These are phyloP conservation scores for Aspergillus hiratsukae DNA, from an alignment of 2,329 filamentous ascomycete genomes.

Conservation along the genomic window DNA sequence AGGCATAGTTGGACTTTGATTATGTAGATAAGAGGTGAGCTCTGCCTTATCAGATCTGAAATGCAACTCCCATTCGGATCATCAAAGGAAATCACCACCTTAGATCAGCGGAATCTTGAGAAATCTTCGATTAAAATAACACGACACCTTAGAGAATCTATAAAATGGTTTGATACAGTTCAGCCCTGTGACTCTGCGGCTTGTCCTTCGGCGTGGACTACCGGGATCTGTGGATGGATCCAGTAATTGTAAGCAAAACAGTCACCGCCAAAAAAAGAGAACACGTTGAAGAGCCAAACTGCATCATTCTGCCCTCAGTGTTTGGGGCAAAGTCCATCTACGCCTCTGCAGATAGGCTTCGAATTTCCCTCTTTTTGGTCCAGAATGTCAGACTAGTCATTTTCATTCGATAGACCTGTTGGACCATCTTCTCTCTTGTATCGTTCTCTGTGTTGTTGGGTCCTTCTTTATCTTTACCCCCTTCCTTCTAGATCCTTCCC, in stretches of 20 bases:
- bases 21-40: neutral
- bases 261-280: slow-evolving; percentile 15
- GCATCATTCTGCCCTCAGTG: neutral
- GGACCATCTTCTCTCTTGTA: neutral
- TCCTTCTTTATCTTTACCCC: slow-evolving; percentile 4
- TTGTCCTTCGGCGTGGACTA: neutral
- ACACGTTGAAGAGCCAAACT: slow-evolving; percentile 20
- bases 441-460: neutral
- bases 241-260: neutral
- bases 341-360: neutral
- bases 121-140: neutral
- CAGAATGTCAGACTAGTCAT: neutral
- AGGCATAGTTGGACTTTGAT: neutral
- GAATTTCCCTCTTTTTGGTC: neutral
- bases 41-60: neutral
- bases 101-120: neutral
- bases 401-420: neutral
- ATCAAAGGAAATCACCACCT: neutral
- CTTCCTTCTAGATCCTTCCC: slow-evolving; percentile 21
- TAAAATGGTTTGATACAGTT: slow-evolving; percentile 11
- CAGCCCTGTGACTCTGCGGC: slow-evolving; percentile 18
- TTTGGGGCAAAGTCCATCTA: neutral
- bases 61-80: neutral
- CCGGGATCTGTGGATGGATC: slow-evolving; percentile 5
- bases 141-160: neutral